phyloP scores from a whole-genome alignment of 73 alveolate genomes.

The Paramecium octaurelia region DNA sequence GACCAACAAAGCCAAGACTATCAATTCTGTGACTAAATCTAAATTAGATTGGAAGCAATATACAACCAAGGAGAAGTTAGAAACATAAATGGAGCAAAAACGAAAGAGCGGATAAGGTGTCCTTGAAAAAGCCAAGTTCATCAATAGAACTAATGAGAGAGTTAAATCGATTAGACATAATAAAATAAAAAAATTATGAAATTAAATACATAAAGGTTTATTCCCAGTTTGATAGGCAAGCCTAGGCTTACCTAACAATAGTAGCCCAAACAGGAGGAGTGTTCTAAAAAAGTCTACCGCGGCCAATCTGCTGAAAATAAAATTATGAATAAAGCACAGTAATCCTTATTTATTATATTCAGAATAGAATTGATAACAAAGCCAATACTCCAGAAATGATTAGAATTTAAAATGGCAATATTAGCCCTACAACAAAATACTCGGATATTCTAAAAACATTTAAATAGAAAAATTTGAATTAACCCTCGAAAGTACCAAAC shows the following conservation, averaged over 20 bases:
- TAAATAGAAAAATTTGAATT: neutral
- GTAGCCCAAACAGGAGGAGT: neutral
- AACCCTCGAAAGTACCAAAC: neutral
- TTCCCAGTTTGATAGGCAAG: neutral
- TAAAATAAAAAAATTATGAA: neutral
- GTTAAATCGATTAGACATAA: neutral
- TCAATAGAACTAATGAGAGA: neutral
- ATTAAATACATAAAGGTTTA: neutral
- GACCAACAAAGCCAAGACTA: neutral
- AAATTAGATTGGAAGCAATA: slow-evolving; percentile 47
- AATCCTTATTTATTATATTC: neutral
- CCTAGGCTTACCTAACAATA: neutral
- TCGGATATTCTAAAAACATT: neutral
- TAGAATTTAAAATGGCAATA: neutral
- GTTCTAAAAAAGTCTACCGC: neutral
- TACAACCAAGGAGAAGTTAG: neutral
- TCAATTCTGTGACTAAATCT: slow-evolving; percentile 12
- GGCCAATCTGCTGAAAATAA: neutral
- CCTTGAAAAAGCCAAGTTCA: neutral
- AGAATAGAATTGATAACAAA: neutral
- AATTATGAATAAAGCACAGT: neutral
- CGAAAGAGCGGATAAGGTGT: slow-evolving; percentile 7
- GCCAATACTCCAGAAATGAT: neutral
- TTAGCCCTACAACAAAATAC: neutral
- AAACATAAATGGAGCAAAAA: neutral